phyloP scores from a whole-genome alignment of 176 grass and related monocot genomes.

The Hyparrhenia diplandra region DNA sequence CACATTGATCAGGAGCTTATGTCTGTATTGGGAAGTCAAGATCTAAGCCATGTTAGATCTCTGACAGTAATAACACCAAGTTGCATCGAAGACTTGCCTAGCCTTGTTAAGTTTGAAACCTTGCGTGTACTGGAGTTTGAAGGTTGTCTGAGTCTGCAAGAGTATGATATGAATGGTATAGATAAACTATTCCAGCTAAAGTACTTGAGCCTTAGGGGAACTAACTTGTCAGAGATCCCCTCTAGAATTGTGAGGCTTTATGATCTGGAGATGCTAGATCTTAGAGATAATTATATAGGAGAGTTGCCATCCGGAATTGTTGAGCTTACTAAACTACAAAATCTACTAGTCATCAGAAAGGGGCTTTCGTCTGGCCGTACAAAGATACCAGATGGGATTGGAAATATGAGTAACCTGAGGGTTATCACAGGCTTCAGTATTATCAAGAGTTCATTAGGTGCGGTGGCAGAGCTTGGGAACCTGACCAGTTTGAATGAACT shows the following conservation, averaged over 20 bases:
- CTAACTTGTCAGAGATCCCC: background rate
- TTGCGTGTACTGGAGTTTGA: background rate
- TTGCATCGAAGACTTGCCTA: background rate
- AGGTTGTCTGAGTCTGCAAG: accelerated
- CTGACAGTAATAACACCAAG: background rate
- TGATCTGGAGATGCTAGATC: background rate
- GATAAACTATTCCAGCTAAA: background rate
- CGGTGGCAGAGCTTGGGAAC: background rate
- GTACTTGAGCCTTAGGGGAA: background rate
- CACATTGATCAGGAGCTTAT: background rate
- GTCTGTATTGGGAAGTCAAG: background rate
- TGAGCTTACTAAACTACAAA: background rate
- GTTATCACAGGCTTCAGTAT: background rate
- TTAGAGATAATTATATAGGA: accelerated
- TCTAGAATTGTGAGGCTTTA: background rate
- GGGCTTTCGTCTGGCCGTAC: too few species aligned
- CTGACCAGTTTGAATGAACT: background rate
- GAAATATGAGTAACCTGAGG: background rate
- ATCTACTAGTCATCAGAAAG: too few species aligned
- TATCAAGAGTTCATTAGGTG: background rate
- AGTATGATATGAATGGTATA: conserved; percentile 1
- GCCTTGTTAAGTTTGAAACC: background rate
- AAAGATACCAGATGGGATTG: background rate
- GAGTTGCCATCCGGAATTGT: background rate
- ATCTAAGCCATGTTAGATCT: background rate